Evolutionary conservation across 2,329 filamentous ascomycete species (phyloP), one percentile per base, ranked within the genome.

Genomic region (Fusarium domesticum): DNA sequence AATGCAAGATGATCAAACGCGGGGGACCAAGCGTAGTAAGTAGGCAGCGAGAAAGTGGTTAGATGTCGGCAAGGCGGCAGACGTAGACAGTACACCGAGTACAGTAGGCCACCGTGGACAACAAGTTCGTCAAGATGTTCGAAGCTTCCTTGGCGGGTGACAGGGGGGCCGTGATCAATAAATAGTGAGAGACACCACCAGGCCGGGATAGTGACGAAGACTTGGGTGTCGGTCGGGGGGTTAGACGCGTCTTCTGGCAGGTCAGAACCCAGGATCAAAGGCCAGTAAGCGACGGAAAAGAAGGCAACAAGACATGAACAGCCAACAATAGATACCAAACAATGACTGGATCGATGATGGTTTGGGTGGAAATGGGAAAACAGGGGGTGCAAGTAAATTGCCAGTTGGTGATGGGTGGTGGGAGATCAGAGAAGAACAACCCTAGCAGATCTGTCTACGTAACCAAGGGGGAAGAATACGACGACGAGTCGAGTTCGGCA

Each of bases 241-340:
- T 33, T 30, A 28, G 25, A 8, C 14, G 14, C 8, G 23, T 28
- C 23, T 28, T 39, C 10, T 38, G 33, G 51, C 34, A 54, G 51
- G 54, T 55, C 48, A 45, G 49, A 51, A 18, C 15, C 32, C 31
- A 34, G 33, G 37, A 18, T 32, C 18, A 17, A 37, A 48, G 42
- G 37, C 40, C 47, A 43, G 48, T 51, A 43, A 41, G 51, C 51
- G 51, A 51, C 41, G 47, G 51, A 54, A 41, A 35, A 15, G n/a
- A 35, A 47, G 39, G n/a, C 23, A 28, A 12, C 23, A 8, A 28
- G 23, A 28, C 23, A 11, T 8, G 23, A 28, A 3, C 23, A 28
- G 7, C 23, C 23, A 12, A 12, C 14, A 28, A 28, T 28, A 28
- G 23, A 28, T 12, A 8, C 8, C 8, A 28, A 28, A 28, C n/a